A percentile compares a stretch with the other conserved stretches of the same genome.
Evolutionary conservation across 495 filamentous ascomycete genomes (phyloP).

Genomic region (Penicillium parvum): DNA sequence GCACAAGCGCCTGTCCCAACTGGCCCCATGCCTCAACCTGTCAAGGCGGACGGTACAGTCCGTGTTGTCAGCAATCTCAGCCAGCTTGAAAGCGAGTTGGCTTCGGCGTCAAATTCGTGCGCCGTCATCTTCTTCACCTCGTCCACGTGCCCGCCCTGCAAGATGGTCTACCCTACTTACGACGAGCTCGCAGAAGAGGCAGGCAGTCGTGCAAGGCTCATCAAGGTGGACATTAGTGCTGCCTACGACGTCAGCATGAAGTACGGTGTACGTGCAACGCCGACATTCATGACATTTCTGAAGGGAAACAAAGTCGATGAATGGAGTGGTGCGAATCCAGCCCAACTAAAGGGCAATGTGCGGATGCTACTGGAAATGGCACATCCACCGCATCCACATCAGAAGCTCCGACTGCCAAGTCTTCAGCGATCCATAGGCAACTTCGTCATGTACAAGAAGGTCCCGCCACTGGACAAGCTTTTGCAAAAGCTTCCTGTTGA

Average conservation of each 20-base stretch:
- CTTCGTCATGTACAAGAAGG: slow-evolving; percentile 69
- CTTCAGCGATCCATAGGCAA: slow-evolving; percentile 58
- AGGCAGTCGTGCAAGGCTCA: slow-evolving; percentile 62
- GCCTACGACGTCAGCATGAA: slow-evolving; percentile 61
- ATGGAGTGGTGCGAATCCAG: slow-evolving; percentile 74
- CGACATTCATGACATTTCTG: slow-evolving; percentile 87
- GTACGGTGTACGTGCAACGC: slow-evolving; percentile 71
- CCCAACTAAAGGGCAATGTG: slow-evolving; percentile 66
- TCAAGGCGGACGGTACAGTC: slow-evolving; percentile 36
- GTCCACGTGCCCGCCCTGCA: slow-evolving; percentile 81
- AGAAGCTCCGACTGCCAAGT: slow-evolving; percentile 61
- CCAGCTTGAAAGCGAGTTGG: slow-evolving; percentile 58
- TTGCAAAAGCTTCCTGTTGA: slow-evolving; percentile 62
- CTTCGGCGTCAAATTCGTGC: slow-evolving; percentile 56
- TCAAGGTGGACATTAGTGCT: slow-evolving; percentile 76
- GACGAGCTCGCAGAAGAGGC: slow-evolving; percentile 73
- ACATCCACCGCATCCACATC: slow-evolving; percentile 72
- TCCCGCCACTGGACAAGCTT: slow-evolving; percentile 81
- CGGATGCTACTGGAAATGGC: slow-evolving; percentile 71
- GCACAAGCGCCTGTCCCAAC: slow-evolving; percentile 20
- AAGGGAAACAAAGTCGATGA: slow-evolving; percentile 69
- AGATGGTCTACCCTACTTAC: slow-evolving; percentile 75
- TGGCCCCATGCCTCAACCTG: slow-evolving; percentile 17
- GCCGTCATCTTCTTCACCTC: slow-evolving; percentile 93
- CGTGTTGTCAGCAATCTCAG: slow-evolving; percentile 48